A percentile compares a stretch with the other conserved stretches of the same genome.
These are phyloP conservation scores for Malus sieversii DNA, from an alignment of 306 rosid species.

Conservation along the genomic window DNA sequence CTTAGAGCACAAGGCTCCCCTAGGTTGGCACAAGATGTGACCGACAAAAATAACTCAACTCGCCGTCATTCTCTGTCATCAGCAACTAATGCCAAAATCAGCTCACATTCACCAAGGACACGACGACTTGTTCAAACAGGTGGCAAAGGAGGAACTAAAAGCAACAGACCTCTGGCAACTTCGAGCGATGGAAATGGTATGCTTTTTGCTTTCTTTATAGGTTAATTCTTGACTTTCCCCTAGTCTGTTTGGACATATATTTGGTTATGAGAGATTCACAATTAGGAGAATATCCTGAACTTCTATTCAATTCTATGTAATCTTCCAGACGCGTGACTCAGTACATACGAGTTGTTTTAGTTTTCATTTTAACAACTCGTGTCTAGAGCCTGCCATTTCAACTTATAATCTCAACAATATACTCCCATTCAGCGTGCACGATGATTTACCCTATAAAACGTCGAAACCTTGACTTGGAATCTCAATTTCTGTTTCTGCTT, in stretches of 20 bases:
- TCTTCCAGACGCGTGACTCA: background rate
- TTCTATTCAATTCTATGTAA: background rate
- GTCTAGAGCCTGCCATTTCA: background rate
- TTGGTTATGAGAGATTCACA: background rate
- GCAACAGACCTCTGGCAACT: constrained; percentile 38
- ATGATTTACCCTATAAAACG: background rate
- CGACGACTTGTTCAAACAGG: constrained; percentile 68
- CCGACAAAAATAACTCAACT: constrained; percentile 44
- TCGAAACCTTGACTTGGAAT: background rate
- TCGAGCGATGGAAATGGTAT: constrained; percentile 79
- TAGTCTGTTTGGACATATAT: background rate
- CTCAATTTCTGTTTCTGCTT: background rate
- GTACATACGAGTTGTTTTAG: background rate
- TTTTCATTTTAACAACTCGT: no score
- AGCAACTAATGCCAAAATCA: constrained; percentile 59
- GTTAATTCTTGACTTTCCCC: background rate
- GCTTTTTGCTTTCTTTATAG: constrained; percentile 10
- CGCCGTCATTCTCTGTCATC: constrained; percentile 92
- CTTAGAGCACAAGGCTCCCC: constrained; percentile 95
- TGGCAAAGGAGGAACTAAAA: constrained; percentile 59
- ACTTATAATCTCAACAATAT: background rate
- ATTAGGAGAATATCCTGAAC: background rate
- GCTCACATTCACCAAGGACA: constrained; percentile 86
- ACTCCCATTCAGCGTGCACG: background rate
- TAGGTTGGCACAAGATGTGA: constrained; percentile 56